Conservation (phyloP, 495 filamentous ascomycete genomes). For the Penicillium taxi region DNA sequence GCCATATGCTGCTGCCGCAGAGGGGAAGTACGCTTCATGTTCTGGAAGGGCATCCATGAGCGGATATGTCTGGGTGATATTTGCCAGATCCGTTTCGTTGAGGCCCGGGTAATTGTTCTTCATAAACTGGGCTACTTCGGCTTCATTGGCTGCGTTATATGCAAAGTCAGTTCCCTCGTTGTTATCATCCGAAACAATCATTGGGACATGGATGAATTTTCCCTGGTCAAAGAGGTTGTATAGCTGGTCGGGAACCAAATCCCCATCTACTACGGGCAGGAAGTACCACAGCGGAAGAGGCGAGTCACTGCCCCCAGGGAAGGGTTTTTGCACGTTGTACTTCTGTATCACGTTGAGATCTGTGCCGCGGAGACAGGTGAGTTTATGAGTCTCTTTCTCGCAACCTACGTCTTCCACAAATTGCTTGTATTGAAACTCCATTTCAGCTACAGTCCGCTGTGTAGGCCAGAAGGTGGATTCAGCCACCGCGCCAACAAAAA, state of each 20-base stretch:
- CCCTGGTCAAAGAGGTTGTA: slow-evolving; percentile 47
- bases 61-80: slow-evolving; percentile 52
- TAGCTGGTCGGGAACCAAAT: slow-evolving; percentile 46
- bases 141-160: slow-evolving; percentile 32
- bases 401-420: slow-evolving; percentile 48
- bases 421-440: slow-evolving; percentile 53
- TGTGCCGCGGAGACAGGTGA: slow-evolving; percentile 49
- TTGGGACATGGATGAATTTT: slow-evolving; percentile 52
- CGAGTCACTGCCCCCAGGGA: slow-evolving; percentile 34
- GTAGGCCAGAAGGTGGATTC: slow-evolving; percentile 58
- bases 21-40: slow-evolving; percentile 46
- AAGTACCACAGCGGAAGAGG: slow-evolving; percentile 42
- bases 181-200: slow-evolving; percentile 56
- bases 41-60: slow-evolving; percentile 26
- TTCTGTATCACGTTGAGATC: slow-evolving; percentile 43
- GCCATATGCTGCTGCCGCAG: slow-evolving; percentile 53
- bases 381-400: slow-evolving; percentile 23
- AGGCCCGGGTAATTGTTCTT: slow-evolving; percentile 53
- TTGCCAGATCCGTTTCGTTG: slow-evolving; percentile 36
- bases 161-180: slow-evolving; percentile 60
- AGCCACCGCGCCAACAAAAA: slow-evolving; percentile 54
- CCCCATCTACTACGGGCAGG: slow-evolving; percentile 49
- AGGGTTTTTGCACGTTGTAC: slow-evolving; percentile 40
- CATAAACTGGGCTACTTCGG: slow-evolving; percentile 48
- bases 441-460: slow-evolving; percentile 47